Conservation (phyloP, 2,329 filamentous ascomycete species). For the Scolecobasidium constrictum region DNA sequence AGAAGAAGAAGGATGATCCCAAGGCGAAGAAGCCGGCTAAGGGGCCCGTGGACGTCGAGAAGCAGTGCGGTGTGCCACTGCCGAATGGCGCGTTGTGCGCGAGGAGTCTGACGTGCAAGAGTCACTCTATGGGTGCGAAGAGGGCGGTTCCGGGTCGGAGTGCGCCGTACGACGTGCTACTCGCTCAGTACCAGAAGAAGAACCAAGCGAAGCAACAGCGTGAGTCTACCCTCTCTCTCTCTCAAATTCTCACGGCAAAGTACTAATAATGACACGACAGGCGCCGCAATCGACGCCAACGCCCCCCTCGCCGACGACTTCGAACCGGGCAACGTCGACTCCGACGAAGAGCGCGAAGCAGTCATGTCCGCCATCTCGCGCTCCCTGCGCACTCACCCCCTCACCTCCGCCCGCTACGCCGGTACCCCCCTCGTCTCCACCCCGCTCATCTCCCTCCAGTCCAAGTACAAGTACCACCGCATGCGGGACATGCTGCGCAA, state of each 20-base stretch:
- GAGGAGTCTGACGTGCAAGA: slow-evolving; percentile 84
- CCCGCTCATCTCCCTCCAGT: slow-evolving; percentile 36
- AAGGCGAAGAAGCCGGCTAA: slow-evolving; percentile 74
- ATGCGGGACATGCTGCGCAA: slow-evolving; percentile 54
- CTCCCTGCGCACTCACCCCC: slow-evolving; percentile 31
- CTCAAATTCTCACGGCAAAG: neutral
- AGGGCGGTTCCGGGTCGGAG: slow-evolving; percentile 77
- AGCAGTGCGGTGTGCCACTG: slow-evolving; percentile 80
- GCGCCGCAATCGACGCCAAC: slow-evolving; percentile 89
- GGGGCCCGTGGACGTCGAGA: slow-evolving; percentile 87
- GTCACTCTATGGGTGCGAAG: slow-evolving; percentile 90
- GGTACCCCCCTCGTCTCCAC: slow-evolving; percentile 57
- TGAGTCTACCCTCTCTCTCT: slow-evolving; percentile 37
- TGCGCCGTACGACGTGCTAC: slow-evolving; percentile 82
- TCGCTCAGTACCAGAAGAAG: slow-evolving; percentile 67
- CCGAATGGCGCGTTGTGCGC: slow-evolving; percentile 82
- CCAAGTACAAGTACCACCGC: slow-evolving; percentile 50
- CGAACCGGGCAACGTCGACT: slow-evolving; percentile 70
- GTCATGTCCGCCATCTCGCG: slow-evolving; percentile 70
- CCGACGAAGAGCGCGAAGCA: slow-evolving; percentile 82
- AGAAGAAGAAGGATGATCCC: slow-evolving; percentile 91
- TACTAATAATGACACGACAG: slow-evolving; percentile 33
- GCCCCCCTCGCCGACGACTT: slow-evolving; percentile 78
- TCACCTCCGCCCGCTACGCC: slow-evolving; percentile 2
- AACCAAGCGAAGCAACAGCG: slow-evolving; percentile 97